Evolutionary conservation across 257 asterid species (phyloP).

Genomic region (Verbena officinalis): DNA sequence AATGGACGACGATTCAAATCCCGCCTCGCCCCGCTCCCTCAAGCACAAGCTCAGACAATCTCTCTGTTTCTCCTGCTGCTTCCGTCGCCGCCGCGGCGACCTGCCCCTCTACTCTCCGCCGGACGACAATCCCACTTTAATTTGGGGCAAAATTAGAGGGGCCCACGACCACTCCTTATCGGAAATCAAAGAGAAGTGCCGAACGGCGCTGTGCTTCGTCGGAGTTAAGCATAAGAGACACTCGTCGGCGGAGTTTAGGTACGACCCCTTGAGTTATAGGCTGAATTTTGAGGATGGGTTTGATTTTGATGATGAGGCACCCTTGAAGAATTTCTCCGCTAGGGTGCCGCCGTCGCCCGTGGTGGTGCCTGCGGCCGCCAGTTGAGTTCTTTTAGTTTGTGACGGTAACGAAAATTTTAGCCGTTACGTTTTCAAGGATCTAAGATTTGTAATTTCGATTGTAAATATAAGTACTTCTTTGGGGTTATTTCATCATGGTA

Average conservation of each 20-base stretch:
- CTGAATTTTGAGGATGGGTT: conserved; percentile 72
- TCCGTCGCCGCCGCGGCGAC: conserved; percentile 43
- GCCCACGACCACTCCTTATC: conserved; percentile 36
- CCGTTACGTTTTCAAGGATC: background rate
- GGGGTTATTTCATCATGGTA: background rate
- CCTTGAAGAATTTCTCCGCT: conserved; percentile 53
- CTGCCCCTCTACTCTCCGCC: conserved; percentile 37
- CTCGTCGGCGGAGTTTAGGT: conserved; percentile 58
- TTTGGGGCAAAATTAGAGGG: conserved; percentile 43
- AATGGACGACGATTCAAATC: conserved; percentile 42
- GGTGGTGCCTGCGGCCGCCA: conserved; percentile 33
- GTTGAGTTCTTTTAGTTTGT: conserved; percentile 14
- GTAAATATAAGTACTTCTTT: no score
- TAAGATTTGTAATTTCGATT: background rate
- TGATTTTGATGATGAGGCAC: conserved; percentile 46
- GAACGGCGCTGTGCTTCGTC: conserved; percentile 42
- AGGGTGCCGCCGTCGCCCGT: conserved; percentile 63
- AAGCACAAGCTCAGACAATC: conserved; percentile 49
- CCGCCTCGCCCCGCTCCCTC: conserved; percentile 49
- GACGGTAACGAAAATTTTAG: background rate
- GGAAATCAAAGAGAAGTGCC: conserved; percentile 55
- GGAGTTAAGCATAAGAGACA: conserved; percentile 43
- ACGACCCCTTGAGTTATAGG: conserved; percentile 78
- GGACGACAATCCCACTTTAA: conserved; percentile 51
- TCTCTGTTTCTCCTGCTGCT: conserved; percentile 58